Conservation (phyloP, 140 eudicot genomes). For the Stevia rebaudiana region DNA sequence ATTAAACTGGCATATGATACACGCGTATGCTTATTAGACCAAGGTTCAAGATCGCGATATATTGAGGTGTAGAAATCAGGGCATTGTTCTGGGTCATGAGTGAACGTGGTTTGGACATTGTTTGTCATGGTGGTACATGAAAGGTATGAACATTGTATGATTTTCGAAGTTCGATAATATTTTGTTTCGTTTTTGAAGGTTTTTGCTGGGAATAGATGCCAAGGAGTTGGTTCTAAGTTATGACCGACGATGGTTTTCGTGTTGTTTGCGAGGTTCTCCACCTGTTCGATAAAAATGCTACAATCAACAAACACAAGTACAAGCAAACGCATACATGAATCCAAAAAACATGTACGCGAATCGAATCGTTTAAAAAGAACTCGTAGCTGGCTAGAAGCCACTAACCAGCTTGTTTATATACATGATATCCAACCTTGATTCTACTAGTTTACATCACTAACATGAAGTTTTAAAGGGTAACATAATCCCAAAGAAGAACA, state of each 20-base stretch:
- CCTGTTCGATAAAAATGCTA: conserved; percentile 44
- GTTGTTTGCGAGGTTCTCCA: conserved; percentile 36
- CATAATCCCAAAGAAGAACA: background rate
- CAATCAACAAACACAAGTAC: conserved; percentile 8
- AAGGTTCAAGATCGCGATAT: conserved; percentile 56
- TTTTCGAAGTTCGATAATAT: conserved; percentile 44
- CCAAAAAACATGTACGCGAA: background rate
- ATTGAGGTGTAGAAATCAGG: conserved; percentile 55
- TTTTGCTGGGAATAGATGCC: conserved; percentile 64
- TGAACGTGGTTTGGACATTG: background rate
- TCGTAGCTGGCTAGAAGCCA: no score
- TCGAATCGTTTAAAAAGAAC: no score
- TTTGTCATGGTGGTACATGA: conserved; percentile 28
- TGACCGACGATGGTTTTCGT: conserved; percentile 74
- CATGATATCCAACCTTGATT: no score
- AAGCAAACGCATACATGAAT: background rate
- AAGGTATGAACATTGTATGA: conserved; percentile 59
- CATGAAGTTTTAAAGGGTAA: background rate
- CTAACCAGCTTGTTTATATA: no score
- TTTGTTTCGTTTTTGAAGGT: conserved; percentile 31
- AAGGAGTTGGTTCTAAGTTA: conserved; percentile 80
- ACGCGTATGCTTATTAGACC: conserved; percentile 35
- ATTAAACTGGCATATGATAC: conserved; percentile 36
- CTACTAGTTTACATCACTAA: background rate
- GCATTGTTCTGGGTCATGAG: conserved; percentile 29